Percentiles rank a stretch among this genome's conserved stretches.
phyloP scores from a whole-genome alignment of 768 basidiomycete species.

The Gloeopeniophorella convolvens region DNA sequence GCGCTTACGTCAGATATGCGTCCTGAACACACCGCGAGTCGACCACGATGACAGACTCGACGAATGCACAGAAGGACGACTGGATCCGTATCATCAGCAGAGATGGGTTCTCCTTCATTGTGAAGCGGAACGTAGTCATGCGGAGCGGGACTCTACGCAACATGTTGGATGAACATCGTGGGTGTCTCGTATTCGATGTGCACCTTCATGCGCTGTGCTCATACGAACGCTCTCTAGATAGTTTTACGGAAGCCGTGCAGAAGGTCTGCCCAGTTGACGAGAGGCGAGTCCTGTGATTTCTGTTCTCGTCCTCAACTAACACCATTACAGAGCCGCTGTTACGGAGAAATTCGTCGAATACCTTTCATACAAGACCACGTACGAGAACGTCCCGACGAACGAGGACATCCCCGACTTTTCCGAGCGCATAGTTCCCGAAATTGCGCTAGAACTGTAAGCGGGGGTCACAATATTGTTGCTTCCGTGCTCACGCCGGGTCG shows the following conservation, averaged over 20 bases:
- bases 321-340: slow-evolving; percentile 43
- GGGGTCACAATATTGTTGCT: neutral
- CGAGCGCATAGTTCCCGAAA: slow-evolving; percentile 80
- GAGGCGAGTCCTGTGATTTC: slow-evolving; percentile 41
- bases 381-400: slow-evolving; percentile 59
- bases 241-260: slow-evolving; percentile 67
- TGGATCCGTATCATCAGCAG: slow-evolving; percentile 75
- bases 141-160: slow-evolving; percentile 76
- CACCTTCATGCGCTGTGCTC: neutral
- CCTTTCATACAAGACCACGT: slow-evolving; percentile 77
- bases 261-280: slow-evolving; percentile 65
- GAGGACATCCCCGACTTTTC: slow-evolving; percentile 82
- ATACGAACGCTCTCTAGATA: slow-evolving; percentile 37
- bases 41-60: too few species aligned
- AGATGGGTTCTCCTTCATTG: slow-evolving; percentile 78
- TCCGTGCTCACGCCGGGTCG: neutral
- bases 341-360: slow-evolving; percentile 89
- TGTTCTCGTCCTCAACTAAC: neutral
- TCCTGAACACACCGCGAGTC: slow-evolving; percentile 1
- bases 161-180: slow-evolving; percentile 59
- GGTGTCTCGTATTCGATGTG: too few species aligned
- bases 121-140: slow-evolving; percentile 67
- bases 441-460: slow-evolving; percentile 83
- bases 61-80: slow-evolving; percentile 33
- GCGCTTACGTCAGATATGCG: slow-evolving; percentile 1